Base-by-base conservation (phyloP, 129 eudicot genomes). In the Kitagawia praeruptora region DNA sequence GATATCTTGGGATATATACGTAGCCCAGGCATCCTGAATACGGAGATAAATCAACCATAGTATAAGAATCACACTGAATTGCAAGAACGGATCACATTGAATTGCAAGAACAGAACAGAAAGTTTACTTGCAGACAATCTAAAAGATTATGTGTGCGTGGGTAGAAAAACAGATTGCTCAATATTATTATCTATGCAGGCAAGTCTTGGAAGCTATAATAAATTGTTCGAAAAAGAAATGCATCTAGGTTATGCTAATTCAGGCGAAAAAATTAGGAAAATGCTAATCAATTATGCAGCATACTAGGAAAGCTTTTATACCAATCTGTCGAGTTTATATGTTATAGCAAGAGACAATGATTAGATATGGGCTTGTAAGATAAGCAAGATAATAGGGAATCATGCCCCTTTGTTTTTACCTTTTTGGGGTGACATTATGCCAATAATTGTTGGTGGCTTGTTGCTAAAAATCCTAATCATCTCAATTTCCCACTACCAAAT, bases 11-110 rank as follows among this genome's bases (percentile, higher is more conserved):
- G 94, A 85, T 75, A 88, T 80, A 77, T 86, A 88, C 73, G 86
- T 81, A 74, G 91, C 92, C 97, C 97, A 92, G 75, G 97, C 92
- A 78, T 92, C 97, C 97, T 92, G 79, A 39, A 66, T 19, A 81
- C 81, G 67, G 16, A 6, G 38, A 37, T 14, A 4, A 53, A 61
- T n/a, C 69, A 61, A 25, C 28, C 15, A 25, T 61, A 25, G 34
- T 61, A 10, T 61, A 23, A 21, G 12, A 61, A 61, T 56, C 31
- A 58, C 28, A 56, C 2, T 23, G 5, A 34, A 8, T 70, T 40
- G 25, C 12, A 10, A 21, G 12, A 56, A n/a, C n/a, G n/a, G n/a
- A 61, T 56, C 31, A 58, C 28, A 56, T 1, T 23, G 5, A 34
- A 8, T 70, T 40, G 25, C 12, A 10, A 21, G 12, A 56, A n/a